Percentiles rank a stretch among this genome's conserved stretches.
Conservation (phyloP, 2,329 filamentous ascomycete genomes). For the Phaeoacremonium minimum region DNA sequence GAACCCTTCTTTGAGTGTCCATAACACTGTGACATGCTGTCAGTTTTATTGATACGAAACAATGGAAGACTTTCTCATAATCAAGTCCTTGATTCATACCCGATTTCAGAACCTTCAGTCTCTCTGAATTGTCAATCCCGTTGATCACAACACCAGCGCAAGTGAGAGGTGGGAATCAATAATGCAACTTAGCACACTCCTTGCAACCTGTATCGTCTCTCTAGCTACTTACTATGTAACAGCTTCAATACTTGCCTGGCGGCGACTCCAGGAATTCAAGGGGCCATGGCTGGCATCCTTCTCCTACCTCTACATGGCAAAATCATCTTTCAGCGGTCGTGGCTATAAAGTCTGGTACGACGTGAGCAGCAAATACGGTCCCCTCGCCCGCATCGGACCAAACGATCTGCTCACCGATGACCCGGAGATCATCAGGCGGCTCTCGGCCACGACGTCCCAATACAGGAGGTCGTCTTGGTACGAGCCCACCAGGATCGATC, state of each 20-base stretch:
- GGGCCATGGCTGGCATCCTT: slow-evolving; percentile 22
- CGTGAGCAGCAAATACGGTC: slow-evolving; percentile 16
- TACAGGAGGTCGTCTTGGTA: slow-evolving; percentile 16
- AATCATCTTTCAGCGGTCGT: slow-evolving; percentile 13
- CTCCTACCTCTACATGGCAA: slow-evolving; percentile 24
- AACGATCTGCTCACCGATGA: slow-evolving; percentile 28
- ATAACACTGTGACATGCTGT: too few species aligned
- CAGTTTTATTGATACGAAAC: too few species aligned
- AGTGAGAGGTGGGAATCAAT: too few species aligned
- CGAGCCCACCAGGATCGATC: slow-evolving; percentile 1
- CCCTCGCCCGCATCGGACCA: slow-evolving; percentile 28
- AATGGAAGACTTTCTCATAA: too few species aligned
- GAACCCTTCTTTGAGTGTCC: too few species aligned
- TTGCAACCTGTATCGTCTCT: background rate
- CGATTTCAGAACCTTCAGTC: too few species aligned
- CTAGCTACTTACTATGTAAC: slow-evolving; percentile 9
- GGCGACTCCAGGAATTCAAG: slow-evolving; percentile 17
- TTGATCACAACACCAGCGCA: too few species aligned
- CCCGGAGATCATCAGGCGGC: slow-evolving; percentile 21
- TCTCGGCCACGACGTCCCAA: slow-evolving; percentile 18
- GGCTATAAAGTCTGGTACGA: slow-evolving; percentile 15
- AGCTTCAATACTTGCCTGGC: slow-evolving; percentile 6
- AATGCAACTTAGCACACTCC: too few species aligned
- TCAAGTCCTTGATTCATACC: too few species aligned
- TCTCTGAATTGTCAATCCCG: too few species aligned